Percentiles rank a stretch among this genome's conserved stretches.
phyloP scores from a whole-genome alignment of 192 early-diverging fungal genomes.

The Linnemannia exigua region DNA sequence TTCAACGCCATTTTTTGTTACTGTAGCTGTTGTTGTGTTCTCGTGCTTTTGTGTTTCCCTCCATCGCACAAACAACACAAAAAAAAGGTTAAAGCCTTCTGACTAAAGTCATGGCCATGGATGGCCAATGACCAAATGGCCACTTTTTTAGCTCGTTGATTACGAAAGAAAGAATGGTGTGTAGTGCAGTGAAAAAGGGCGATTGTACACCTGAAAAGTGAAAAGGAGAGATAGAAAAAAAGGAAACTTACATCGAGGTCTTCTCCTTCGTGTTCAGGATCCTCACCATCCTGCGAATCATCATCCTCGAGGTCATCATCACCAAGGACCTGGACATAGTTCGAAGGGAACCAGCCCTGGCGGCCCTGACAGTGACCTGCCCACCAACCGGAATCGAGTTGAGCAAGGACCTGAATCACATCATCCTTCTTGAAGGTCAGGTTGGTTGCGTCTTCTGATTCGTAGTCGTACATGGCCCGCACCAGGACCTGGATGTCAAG shows the following conservation, averaged over 20 bases:
- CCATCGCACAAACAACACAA: not conserved
- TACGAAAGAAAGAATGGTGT: too few relatives aligned
- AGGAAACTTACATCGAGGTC: slow-evolving; percentile 46
- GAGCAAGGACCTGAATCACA: slow-evolving; percentile 90
- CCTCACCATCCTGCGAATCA: slow-evolving; percentile 58
- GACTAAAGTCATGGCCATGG: not conserved
- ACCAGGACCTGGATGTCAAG: slow-evolving; percentile 61
- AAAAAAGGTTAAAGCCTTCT: not conserved
- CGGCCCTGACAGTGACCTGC: slow-evolving; percentile 85
- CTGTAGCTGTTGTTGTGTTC: not conserved
- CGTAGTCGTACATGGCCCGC: slow-evolving; percentile 91
- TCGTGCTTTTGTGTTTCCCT: not conserved
- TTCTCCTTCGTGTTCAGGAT: slow-evolving; percentile 31
- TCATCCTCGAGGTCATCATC: slow-evolving; percentile 60
- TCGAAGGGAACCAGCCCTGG: slow-evolving; percentile 93
- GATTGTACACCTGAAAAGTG: not conserved
- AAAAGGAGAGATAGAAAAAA: not conserved
- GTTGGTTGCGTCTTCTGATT: slow-evolving; percentile 80
- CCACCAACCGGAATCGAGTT: slow-evolving; percentile 98
- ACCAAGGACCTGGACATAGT: slow-evolving; percentile 79
- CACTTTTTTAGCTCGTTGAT: not conserved
- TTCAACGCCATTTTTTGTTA: not conserved
- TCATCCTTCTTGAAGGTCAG: slow-evolving; percentile 90
- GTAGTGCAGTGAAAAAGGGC: not conserved
- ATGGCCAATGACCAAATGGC: not conserved